phyloP scores from a whole-genome alignment of 371 early-diverging fungal genomes.

The Sporodiniella umbellata region DNA sequence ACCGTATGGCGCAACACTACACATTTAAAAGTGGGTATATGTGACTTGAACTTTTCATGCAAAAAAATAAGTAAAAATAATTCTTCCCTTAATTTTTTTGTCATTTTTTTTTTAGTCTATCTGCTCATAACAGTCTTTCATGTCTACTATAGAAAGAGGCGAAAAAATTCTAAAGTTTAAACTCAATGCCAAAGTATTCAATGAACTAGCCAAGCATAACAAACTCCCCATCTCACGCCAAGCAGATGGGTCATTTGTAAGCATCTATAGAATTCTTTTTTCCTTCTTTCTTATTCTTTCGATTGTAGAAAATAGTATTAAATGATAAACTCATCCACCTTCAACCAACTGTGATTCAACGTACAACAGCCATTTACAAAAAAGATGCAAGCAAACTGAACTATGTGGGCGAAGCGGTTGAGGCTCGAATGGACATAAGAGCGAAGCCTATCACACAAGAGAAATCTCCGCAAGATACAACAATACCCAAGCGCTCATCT shows the following conservation, averaged over 20 bases:
- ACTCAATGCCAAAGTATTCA: neutral
- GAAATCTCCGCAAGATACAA: neutral
- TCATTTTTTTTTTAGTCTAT: neutral
- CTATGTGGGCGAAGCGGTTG: neutral
- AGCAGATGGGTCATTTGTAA: neutral
- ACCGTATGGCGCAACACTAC: no score
- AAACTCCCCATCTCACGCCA: neutral
- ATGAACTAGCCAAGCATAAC: neutral
- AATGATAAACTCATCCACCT: neutral
- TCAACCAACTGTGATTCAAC: neutral
- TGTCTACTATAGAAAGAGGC: neutral
- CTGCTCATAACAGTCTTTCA: neutral
- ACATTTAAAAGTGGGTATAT: neutral
- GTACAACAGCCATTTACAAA: neutral
- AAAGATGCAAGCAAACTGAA: neutral
- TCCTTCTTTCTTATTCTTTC: neutral
- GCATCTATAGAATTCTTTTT: neutral
- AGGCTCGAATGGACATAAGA: neutral
- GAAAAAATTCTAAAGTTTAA: neutral
- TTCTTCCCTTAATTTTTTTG: neutral
- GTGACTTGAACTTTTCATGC: constrained; percentile 2
- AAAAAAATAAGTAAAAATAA: neutral
- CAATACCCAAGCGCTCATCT: neutral
- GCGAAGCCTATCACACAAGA: neutral
- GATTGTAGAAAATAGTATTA: neutral